phyloP scores from a whole-genome alignment of 768 basidiomycete genomes.

The Xanthoconium stramineum region DNA sequence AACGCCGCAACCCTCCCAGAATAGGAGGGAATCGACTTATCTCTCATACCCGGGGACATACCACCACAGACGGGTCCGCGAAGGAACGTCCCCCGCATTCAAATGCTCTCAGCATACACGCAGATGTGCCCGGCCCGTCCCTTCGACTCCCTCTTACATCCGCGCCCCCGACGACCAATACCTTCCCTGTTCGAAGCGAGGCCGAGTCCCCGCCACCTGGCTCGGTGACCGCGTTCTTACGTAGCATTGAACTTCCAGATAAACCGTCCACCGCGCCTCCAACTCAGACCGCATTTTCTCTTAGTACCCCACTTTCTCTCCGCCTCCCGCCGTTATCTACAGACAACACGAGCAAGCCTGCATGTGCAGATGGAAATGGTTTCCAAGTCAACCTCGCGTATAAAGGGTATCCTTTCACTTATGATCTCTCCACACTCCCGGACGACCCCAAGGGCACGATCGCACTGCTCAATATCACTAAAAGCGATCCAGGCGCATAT shows the following conservation, averaged over 20 bases:
- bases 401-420: conserved; percentile 28
- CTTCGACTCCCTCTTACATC: conserved; percentile 16
- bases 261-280: conserved; percentile 10
- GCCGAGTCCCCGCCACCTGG: conserved; percentile 10
- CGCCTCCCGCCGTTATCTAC: conserved; percentile 14
- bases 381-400: conserved; percentile 24
- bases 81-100: conserved; percentile 4
- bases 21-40: conserved; percentile 5
- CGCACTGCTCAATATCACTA: conserved; percentile 24
- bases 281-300: conserved; percentile 10
- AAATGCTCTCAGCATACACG: conserved; percentile 5
- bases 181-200: not conserved
- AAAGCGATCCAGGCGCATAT: conserved; percentile 33
- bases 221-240: conserved; percentile 24
- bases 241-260: conserved; percentile 23
- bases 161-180: not conserved
- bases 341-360: not conserved
- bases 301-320: conserved; percentile 4
- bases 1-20: not conserved
- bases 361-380: conserved; percentile 3
- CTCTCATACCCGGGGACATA: conserved; percentile 2
- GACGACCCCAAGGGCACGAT: conserved; percentile 29
- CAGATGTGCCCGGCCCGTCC: conserved; percentile 10
- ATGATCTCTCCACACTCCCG: conserved; percentile 28
- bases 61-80: conserved; percentile 2